These are phyloP conservation scores for Pholiota conissans DNA, from an alignment of 768 basidiomycete species.

Conservation along the genomic window DNA sequence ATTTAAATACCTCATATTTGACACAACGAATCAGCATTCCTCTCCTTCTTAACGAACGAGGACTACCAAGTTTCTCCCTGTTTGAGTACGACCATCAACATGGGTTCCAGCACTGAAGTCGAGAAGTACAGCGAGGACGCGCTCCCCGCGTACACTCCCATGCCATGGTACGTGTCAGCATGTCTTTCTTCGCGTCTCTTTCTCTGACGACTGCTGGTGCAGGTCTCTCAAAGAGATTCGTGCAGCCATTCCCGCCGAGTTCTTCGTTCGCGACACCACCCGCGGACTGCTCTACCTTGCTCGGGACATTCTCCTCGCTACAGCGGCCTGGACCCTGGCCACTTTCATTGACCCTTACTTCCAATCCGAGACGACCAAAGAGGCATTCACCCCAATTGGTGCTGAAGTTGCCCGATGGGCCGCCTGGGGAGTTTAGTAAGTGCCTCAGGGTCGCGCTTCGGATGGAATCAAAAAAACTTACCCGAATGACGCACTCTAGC, in stretches of 20 bases:
- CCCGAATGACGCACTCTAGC: slow-evolving; percentile 24
- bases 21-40: slow-evolving; percentile 4
- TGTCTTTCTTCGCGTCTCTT: background rate
- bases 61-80: slow-evolving; percentile 7
- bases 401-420: slow-evolving; percentile 40
- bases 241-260: slow-evolving; percentile 44
- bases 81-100: slow-evolving; percentile 16
- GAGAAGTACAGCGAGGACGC: slow-evolving; percentile 37
- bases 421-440: slow-evolving; percentile 49
- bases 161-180: slow-evolving; percentile 39
- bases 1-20: slow-evolving; percentile 17
- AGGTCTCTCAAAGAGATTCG: slow-evolving; percentile 54
- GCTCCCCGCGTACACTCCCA: slow-evolving; percentile 43
- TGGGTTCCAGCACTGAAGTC: slow-evolving; percentile 19
- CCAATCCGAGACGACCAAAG: slow-evolving; percentile 18
- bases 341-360: slow-evolving; percentile 45
- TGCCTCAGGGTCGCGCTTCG: background rate
- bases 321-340: slow-evolving; percentile 41
- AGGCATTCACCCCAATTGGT: slow-evolving; percentile 32
- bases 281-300: slow-evolving; percentile 41
- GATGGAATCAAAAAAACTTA: background rate
- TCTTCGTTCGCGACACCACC: slow-evolving; percentile 42
- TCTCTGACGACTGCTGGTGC: background rate
- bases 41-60: slow-evolving; percentile 7
- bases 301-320: slow-evolving; percentile 47